Evolutionary conservation across 2,329 filamentous ascomycete genomes (phyloP).

Genomic region (Apiospora kogelbergensis): DNA sequence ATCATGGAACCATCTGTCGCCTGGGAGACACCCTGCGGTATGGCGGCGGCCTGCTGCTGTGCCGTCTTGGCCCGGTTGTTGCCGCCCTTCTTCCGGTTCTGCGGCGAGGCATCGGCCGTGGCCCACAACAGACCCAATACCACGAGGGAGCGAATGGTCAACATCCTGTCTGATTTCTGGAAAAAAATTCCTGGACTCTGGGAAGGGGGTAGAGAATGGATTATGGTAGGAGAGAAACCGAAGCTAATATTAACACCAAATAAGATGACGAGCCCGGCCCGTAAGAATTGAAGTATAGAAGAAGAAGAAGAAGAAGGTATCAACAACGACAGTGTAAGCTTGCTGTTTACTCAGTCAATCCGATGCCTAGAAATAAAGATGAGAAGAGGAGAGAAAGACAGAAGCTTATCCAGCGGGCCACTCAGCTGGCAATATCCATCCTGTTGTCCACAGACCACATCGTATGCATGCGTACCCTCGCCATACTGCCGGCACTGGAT

Average conservation of each 20-base stretch:
- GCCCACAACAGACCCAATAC: slow-evolving; percentile 20
- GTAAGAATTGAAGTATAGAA: neutral
- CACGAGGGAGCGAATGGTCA: slow-evolving; percentile 27
- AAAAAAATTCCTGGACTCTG: neutral
- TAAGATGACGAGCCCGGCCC: neutral
- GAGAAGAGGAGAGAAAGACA: neutral
- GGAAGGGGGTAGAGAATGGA: neutral
- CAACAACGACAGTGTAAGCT: neutral
- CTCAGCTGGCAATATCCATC: neutral
- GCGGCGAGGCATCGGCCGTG: slow-evolving; percentile 24
- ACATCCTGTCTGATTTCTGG: slow-evolving; percentile 21
- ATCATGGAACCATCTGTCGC: slow-evolving; percentile 57
- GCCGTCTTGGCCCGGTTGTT: slow-evolving; percentile 22
- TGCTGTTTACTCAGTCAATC: neutral
- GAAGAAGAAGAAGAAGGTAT: neutral
- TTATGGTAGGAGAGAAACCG: neutral
- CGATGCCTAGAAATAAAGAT: neutral
- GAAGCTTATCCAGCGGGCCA: neutral
- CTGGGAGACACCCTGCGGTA: slow-evolving; percentile 36
- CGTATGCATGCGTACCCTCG: neutral
- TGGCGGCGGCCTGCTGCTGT: slow-evolving; percentile 25
- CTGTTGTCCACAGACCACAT: neutral
- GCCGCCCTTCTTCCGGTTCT: slow-evolving; percentile 17
- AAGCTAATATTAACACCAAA: neutral
- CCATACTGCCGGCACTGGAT: neutral